Evolutionary conservation across 2,329 filamentous ascomycete genomes (phyloP).

Genomic region (Alternaria ventricosa): DNA sequence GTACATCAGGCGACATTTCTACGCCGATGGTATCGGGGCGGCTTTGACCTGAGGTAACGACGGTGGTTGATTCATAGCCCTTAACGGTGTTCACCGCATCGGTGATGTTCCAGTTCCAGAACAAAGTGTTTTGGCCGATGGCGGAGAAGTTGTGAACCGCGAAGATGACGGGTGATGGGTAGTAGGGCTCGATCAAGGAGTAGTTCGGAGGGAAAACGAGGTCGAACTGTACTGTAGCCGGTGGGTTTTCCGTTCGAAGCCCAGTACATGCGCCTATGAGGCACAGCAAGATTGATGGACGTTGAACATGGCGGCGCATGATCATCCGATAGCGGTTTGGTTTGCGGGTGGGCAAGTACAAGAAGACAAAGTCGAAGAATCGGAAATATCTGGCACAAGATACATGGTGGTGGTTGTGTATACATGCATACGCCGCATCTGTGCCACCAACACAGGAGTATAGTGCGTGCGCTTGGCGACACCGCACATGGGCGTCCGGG

Average conservation of each 20-base stretch:
- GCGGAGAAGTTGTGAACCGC: not conserved
- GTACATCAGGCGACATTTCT: accelerated
- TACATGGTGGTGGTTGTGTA: not conserved
- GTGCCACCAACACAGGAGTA: not conserved
- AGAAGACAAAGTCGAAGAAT: too few relatives aligned
- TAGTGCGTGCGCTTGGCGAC: not conserved
- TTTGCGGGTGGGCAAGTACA: too few relatives aligned
- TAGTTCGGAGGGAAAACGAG: not conserved
- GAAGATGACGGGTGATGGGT: not conserved
- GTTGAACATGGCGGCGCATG: not conserved
- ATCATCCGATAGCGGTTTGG: not conserved
- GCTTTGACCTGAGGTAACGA: not conserved
- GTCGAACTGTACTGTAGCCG: not conserved
- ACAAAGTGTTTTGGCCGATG: not conserved
- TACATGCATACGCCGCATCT: accelerated
- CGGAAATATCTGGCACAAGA: too few relatives aligned
- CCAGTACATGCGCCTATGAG: not conserved
- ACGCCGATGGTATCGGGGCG: not conserved
- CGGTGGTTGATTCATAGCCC: not conserved
- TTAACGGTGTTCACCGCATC: not conserved
- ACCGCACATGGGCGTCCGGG: not conserved
- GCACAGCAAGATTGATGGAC: not conserved
- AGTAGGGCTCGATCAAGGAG: not conserved
- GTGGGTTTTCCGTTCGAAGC: not conserved
- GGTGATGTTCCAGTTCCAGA: not conserved